phyloP scores from a whole-genome alignment of 768 basidiomycete genomes.

The Rickenella mellea region DNA sequence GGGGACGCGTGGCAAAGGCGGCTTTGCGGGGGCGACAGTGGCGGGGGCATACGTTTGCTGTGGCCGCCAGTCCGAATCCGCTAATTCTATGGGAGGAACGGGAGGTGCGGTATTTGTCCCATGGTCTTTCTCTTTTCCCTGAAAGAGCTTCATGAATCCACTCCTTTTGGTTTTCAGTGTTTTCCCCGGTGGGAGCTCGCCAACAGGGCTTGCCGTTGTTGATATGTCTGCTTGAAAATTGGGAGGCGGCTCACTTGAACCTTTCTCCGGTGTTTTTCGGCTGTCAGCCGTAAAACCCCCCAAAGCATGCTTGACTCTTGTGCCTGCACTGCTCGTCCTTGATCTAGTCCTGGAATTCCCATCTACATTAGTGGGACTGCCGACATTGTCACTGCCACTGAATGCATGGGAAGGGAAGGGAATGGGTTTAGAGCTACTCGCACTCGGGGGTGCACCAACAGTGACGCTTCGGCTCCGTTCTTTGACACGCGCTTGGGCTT shows the following conservation, averaged over 20 bases:
- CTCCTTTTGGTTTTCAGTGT: slow-evolving; percentile 69
- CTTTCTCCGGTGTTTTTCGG: neutral
- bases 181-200: slow-evolving; percentile 26
- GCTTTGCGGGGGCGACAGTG: too few relatives aligned
- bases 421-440: slow-evolving; percentile 16
- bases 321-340: too few relatives aligned
- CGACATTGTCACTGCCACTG: neutral
- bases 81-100: too few relatives aligned
- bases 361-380: slow-evolving; percentile 4
- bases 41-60: too few relatives aligned
- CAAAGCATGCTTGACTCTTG: too few relatives aligned
- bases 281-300: neutral
- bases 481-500: slow-evolving; percentile 55
- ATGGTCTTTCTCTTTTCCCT: slow-evolving; percentile 33
- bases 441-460: slow-evolving; percentile 19
- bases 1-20: slow-evolving; percentile 24
- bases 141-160: slow-evolving; percentile 72
- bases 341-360: slow-evolving; percentile 25
- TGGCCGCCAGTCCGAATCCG: too few relatives aligned
- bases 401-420: slow-evolving; percentile 12
- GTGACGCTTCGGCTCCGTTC: slow-evolving; percentile 51
- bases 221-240: neutral
- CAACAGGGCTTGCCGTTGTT: neutral
- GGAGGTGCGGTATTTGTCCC: neutral
- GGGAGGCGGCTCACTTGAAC: neutral